phyloP scores from a whole-genome alignment of 1,139 yeast species.

The Diutina catenulata region DNA sequence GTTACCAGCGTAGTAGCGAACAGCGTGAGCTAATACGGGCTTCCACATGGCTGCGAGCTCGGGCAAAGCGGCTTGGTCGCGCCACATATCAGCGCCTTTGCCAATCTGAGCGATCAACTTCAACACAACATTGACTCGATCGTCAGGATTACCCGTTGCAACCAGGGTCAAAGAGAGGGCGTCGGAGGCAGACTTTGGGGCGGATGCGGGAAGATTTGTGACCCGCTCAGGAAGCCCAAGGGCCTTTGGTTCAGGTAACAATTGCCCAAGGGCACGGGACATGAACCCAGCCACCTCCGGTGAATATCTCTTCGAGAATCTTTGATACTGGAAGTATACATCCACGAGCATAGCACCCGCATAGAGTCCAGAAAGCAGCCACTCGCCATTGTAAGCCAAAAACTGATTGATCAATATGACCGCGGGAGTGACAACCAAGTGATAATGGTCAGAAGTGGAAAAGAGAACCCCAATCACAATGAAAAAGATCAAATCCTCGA shows the following conservation, averaged over 20 bases:
- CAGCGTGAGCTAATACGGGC: slow-evolving; percentile 23
- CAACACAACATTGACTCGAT: not conserved
- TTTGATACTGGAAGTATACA: slow-evolving; percentile 57
- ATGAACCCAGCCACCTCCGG: slow-evolving; percentile 68
- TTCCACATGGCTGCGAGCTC: slow-evolving; percentile 41
- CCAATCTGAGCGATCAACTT: slow-evolving; percentile 18
- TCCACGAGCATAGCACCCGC: slow-evolving; percentile 43
- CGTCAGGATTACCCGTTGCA: not conserved
- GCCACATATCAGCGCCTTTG: slow-evolving; percentile 37
- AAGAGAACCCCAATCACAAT: slow-evolving; percentile 64
- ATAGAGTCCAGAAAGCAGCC: not conserved
- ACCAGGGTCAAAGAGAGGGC: not conserved
- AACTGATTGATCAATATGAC: slow-evolving; percentile 62
- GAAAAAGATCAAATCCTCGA: slow-evolving; percentile 55
- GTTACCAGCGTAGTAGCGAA: slow-evolving; percentile 21
- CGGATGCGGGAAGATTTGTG: not conserved
- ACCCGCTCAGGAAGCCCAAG: not conserved
- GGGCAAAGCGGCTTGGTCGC: slow-evolving; percentile 48
- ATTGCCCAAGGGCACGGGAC: slow-evolving; percentile 25
- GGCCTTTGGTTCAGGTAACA: not conserved
- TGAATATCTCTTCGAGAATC: slow-evolving; percentile 63
- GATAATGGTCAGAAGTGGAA: slow-evolving; percentile 94
- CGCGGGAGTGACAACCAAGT: slow-evolving; percentile 80
- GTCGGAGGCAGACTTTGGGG: not conserved
- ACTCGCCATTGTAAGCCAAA: slow-evolving; percentile 29